These are phyloP conservation scores for Phyllosticta ampelicida DNA, from an alignment of 2,329 filamentous ascomycete genomes.

Conservation along the genomic window DNA sequence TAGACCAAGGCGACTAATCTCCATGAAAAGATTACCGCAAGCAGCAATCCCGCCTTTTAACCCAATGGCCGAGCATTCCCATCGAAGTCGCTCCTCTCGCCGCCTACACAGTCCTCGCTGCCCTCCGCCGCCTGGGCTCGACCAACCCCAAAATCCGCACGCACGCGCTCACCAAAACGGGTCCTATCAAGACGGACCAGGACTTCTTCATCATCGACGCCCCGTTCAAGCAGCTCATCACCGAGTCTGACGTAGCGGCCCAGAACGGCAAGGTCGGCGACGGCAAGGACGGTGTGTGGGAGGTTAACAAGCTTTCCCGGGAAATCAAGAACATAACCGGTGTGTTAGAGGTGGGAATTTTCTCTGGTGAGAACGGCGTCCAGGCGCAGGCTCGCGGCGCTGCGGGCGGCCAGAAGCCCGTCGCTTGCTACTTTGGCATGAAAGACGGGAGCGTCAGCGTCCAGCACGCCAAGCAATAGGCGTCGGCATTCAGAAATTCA, in stretches of 20 bases:
- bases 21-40: conserved; percentile 69
- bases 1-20: neutral
- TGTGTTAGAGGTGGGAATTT: conserved; percentile 85
- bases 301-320: conserved; percentile 62
- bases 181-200: conserved; percentile 76
- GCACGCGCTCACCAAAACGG: conserved; percentile 65
- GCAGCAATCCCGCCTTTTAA: conserved; percentile 62
- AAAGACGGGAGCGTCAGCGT: conserved; percentile 43
- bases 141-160: conserved; percentile 59
- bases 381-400: conserved; percentile 48
- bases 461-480: conserved; percentile 11
- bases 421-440: conserved; percentile 93
- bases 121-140: conserved; percentile 64
- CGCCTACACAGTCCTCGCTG: conserved; percentile 62
- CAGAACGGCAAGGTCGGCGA: conserved; percentile 33
- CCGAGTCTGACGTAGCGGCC: conserved; percentile 44
- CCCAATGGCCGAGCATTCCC: conserved; percentile 72
- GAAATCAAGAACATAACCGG: conserved; percentile 73
- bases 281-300: conserved; percentile 61
- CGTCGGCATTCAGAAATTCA: neutral
- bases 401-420: conserved; percentile 65
- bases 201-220: conserved; percentile 87
- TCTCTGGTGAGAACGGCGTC: conserved; percentile 68
- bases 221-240: conserved; percentile 63
- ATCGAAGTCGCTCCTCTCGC: conserved; percentile 88